These are phyloP conservation scores for Pleurozium schreberi DNA, from an alignment of 225 moss, liverwort and hornwort genomes.

Conservation along the genomic window DNA sequence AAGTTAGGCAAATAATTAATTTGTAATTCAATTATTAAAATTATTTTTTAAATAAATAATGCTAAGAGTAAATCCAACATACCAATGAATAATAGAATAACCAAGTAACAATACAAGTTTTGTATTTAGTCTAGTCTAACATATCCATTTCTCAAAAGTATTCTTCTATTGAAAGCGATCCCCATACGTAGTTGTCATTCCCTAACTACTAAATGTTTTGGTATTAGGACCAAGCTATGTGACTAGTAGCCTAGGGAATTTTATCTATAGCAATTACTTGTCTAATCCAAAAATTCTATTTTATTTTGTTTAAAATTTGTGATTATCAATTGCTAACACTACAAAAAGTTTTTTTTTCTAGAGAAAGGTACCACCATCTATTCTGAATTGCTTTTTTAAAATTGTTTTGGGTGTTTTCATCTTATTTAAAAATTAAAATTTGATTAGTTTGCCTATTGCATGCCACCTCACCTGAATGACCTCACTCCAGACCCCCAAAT, in stretches of 20 bases:
- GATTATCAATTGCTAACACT: background rate
- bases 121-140: background rate
- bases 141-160: background rate
- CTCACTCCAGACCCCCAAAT: background rate
- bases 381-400: background rate
- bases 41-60: background rate
- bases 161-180: background rate
- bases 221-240: background rate
- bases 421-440: too few species aligned
- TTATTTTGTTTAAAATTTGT: too few species aligned
- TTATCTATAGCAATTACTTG: background rate
- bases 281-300: background rate
- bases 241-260: rapidly evolving
- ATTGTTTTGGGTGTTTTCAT: too few species aligned
- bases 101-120: background rate
- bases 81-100: background rate
- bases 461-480: background rate
- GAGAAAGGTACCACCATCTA: background rate
- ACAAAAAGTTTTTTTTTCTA: background rate
- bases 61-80: background rate
- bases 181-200: rapidly evolving
- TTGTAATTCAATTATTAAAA: background rate
- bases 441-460: background rate
- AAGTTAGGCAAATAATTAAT: background rate
- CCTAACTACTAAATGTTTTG: rapidly evolving